phyloP scores from a whole-genome alignment of 768 basidiomycete species.

The Suillus fuscotomentosus region DNA sequence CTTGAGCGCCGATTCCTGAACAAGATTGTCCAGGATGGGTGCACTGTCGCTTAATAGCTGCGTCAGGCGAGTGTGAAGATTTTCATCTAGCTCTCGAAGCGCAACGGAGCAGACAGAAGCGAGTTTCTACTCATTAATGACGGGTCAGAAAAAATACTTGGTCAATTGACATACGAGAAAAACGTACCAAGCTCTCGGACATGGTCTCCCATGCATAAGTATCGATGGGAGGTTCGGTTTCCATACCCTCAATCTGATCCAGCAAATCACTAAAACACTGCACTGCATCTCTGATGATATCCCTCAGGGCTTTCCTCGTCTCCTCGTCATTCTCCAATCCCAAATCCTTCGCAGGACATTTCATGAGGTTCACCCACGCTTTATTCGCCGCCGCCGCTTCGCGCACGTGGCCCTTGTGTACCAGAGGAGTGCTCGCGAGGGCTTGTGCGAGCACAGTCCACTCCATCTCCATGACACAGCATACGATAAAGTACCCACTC shows the following conservation, averaged over 20 bases:
- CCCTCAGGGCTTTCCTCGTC: conserved; percentile 41
- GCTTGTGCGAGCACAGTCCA: conserved; percentile 85
- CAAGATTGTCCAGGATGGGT: conserved; percentile 76
- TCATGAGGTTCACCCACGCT: conserved; percentile 73
- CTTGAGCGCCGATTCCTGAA: conserved; percentile 89
- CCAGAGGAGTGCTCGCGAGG: conserved; percentile 38
- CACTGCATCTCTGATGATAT: conserved; percentile 59
- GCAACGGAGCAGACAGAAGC: conserved; percentile 80
- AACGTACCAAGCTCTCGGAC: conserved; percentile 79
- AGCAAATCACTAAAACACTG: conserved; percentile 78
- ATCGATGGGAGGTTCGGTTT: conserved; percentile 72
- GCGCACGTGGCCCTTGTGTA: conserved; percentile 14
- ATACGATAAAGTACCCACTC: conserved; percentile 87
- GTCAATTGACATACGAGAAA: not conserved
- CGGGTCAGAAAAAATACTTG: not conserved
- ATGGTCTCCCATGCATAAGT: conserved; percentile 94
- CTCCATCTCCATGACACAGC: conserved; percentile 81
- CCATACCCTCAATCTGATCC: conserved; percentile 80
- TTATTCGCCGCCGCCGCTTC: conserved; percentile 85
- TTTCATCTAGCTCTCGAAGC: conserved; percentile 61
- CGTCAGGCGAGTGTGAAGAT: conserved; percentile 67
- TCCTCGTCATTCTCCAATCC: conserved; percentile 36
- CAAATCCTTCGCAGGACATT: conserved; percentile 40
- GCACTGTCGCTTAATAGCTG: conserved; percentile 79
- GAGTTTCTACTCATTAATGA: conserved; percentile 61